Evolutionary conservation across 2,329 filamentous ascomycete species (phyloP).

Genomic region (Aspergillus ochraceoroseus): DNA sequence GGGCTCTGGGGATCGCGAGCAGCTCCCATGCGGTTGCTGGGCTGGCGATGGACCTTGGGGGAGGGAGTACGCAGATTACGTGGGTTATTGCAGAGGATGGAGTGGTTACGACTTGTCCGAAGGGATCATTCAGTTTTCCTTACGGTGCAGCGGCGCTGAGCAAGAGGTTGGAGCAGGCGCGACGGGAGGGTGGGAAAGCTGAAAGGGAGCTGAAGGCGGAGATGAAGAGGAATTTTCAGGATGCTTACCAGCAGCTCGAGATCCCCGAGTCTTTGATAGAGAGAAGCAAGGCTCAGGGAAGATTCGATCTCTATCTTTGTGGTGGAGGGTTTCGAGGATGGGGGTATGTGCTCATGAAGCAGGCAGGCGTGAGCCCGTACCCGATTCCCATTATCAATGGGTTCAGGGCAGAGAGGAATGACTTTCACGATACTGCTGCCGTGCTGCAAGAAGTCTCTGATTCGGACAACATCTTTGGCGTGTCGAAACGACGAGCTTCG

Average conservation of each 20-base stretch:
- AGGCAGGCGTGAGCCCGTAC: conserved; percentile 68
- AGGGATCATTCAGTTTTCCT: conserved; percentile 60
- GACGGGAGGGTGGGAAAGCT: conserved; percentile 44
- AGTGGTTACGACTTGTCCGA: conserved; percentile 48
- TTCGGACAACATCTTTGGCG: conserved; percentile 55
- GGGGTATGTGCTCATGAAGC: conserved; percentile 81
- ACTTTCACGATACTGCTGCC: conserved; percentile 55
- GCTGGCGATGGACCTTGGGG: conserved; percentile 81
- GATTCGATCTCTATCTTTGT: conserved; percentile 73
- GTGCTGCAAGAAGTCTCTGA: conserved; percentile 41
- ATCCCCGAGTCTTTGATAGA: conserved; percentile 52
- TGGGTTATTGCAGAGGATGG: conserved; percentile 57
- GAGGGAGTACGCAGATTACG: conserved; percentile 65
- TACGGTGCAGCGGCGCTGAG: conserved; percentile 66
- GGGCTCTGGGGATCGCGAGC: conserved; percentile 76
- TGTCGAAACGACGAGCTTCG: conserved; percentile 70
- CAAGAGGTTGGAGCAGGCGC: conserved; percentile 48
- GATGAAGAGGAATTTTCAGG: conserved; percentile 55
- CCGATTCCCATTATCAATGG: conserved; percentile 78
- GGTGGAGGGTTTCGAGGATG: conserved; percentile 89
- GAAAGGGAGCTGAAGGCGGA: conserved; percentile 50
- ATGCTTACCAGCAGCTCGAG: conserved; percentile 55
- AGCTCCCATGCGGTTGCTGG: conserved; percentile 66
- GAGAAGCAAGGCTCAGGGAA: conserved; percentile 43
- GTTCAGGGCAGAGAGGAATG: conserved; percentile 59